Evolutionary conservation across 169 alveolate species (phyloP).

Genomic region (Cryptosporidium canis): DNA sequence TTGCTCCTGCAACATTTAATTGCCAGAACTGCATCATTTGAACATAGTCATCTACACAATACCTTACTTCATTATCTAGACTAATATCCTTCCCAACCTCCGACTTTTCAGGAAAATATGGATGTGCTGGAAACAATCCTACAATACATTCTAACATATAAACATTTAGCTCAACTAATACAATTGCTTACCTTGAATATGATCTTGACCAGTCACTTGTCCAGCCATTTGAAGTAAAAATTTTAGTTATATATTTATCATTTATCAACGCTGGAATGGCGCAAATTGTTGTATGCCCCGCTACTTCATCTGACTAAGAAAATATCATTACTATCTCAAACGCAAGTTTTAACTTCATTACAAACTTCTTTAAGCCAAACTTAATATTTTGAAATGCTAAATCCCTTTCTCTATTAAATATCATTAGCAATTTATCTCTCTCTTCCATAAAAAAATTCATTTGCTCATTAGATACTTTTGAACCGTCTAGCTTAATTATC

Average conservation of each 20-base stretch:
- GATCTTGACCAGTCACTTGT: not conserved
- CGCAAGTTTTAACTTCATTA: not conserved
- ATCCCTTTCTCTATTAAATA: constrained; percentile 19
- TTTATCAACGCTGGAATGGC: not conserved
- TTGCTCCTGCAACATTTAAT: constrained; percentile 7
- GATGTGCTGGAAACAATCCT: constrained; percentile 56
- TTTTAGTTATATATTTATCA: not conserved
- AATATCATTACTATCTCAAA: not conserved
- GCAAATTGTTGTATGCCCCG: not conserved
- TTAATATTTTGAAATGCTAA: not conserved
- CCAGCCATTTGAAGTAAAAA: not conserved
- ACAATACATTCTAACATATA: not conserved
- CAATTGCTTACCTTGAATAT: not conserved
- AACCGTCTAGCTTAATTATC: not conserved
- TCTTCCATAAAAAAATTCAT: not conserved
- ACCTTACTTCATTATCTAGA: not conserved
- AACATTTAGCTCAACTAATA: not conserved
- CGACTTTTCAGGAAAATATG: not conserved
- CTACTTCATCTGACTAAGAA: not conserved
- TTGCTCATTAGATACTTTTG: not conserved
- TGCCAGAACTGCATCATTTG: constrained; percentile 55
- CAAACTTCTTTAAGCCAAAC: not conserved
- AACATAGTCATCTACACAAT: constrained; percentile 22
- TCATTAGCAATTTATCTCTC: not conserved
- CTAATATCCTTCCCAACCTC: not conserved